Base-by-base conservation (phyloP, 768 basidiomycete species). In the Boletus eberwhitei region DNA sequence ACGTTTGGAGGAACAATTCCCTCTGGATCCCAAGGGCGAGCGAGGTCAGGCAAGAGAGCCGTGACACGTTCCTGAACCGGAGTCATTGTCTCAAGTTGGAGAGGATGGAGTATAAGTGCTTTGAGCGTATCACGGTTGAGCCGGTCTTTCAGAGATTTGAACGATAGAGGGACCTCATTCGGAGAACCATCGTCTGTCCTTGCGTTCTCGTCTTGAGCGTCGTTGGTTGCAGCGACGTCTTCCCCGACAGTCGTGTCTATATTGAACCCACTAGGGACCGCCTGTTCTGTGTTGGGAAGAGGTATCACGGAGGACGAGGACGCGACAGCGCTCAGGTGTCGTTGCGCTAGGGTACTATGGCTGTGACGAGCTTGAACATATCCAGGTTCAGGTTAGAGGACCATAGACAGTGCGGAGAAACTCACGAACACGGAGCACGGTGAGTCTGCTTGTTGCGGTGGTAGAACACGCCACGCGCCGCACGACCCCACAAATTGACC, bases 41-140 rank as follows among this genome's bases (percentile, higher is more conserved):
- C 78, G 24, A 97, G 74, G 6, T 78, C 74, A 12, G 94, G 93
- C 24, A 98, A 80, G 49, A 90, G 77, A 9, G 80, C 78, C 3
- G 93, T 74, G 8, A 98, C 91, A 49, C 84, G 79, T 9, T 83
- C 80, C 69, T 97, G 95, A 3, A 98, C 94, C 5, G 83, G 67
- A 1, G 88, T 85, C 92, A 96, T 92, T 45, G 76, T 74, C 8
- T 69, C 77, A 54, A 90, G 79, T 19, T 79, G 73, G 77, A 93
- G 88, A 0, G 91, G 90, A 21, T 69, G 71, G 37, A 72, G 63
- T 3, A 79, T 84, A 43, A 93, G 75, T 12, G 90, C 87, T 48
- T 78, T 75, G 21, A 88, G 71, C 0, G 82, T 79, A 4, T 68
- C 46, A 9, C 55, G 49, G 31, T 77, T 70, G 36, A 87, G 50